Percentiles rank a stretch among this genome's conserved stretches.
Conservation (phyloP, 495 filamentous ascomycete genomes). For the Trichoderma reesei region DNA sequence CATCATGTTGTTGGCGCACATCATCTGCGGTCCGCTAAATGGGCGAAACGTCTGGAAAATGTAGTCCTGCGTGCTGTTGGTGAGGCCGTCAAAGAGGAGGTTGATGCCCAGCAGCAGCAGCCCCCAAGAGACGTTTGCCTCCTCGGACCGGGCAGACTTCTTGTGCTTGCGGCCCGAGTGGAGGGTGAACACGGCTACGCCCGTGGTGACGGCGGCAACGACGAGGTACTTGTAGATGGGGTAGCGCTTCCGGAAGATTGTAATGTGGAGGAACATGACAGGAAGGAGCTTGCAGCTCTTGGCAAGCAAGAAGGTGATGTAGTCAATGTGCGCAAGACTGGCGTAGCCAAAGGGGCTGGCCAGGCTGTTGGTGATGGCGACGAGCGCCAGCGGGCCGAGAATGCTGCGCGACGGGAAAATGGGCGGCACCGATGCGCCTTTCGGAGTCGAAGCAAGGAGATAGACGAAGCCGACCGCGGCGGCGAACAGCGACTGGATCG, state of each 20-base stretch:
- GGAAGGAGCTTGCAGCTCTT: slow-evolving; percentile 97
- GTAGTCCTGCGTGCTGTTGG: slow-evolving; percentile 93
- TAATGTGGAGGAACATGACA: slow-evolving; percentile 93
- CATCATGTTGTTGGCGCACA: slow-evolving; percentile 94
- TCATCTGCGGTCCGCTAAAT: slow-evolving; percentile 94
- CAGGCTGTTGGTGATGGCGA: slow-evolving; percentile 78
- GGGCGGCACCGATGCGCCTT: slow-evolving; percentile 38
- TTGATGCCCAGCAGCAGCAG: slow-evolving; percentile 82
- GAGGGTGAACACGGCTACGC: slow-evolving; percentile 91
- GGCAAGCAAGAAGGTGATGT: slow-evolving; percentile 96
- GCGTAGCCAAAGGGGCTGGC: slow-evolving; percentile 94
- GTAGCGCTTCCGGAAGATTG: slow-evolving; percentile 80
- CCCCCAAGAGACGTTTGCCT: slow-evolving; percentile 60
- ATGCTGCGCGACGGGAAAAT: slow-evolving; percentile 70
- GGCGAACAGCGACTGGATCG: slow-evolving; percentile 88
- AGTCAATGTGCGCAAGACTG: slow-evolving; percentile 87
- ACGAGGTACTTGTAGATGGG: slow-evolving; percentile 96
- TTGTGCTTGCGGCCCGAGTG: slow-evolving; percentile 61
- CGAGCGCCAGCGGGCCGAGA: slow-evolving; percentile 68
- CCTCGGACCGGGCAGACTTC: slow-evolving; percentile 35
- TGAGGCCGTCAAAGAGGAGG: slow-evolving; percentile 88
- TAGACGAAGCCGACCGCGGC: slow-evolving; percentile 72
- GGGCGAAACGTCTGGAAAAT: slow-evolving; percentile 71
- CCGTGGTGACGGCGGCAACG: slow-evolving; percentile 77
- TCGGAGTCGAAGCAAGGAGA: slow-evolving; percentile 56